Evolutionary conservation across 768 basidiomycete genomes (phyloP).

Genomic region (Tulasnella sp.): DNA sequence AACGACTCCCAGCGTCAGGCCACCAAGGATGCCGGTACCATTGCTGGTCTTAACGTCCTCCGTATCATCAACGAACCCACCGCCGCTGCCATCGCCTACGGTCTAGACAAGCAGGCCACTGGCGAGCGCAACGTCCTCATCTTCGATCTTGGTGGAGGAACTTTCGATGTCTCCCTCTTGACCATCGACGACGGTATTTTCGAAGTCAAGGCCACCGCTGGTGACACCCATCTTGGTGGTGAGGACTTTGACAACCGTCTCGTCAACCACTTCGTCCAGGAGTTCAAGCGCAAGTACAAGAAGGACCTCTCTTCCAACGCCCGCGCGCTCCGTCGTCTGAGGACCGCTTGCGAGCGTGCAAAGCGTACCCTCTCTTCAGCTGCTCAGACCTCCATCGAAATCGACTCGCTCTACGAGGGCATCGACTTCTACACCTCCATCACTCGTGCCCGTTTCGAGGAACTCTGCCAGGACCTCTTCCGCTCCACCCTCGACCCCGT

Average conservation of each 20-base stretch:
- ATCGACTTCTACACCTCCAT: constrained; percentile 55
- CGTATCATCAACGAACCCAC: constrained; percentile 57
- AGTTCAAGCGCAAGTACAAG: constrained; percentile 54
- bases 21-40: constrained; percentile 49
- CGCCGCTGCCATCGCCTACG: constrained; percentile 67
- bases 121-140: constrained; percentile 50
- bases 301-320: constrained; percentile 41
- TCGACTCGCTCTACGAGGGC: constrained; percentile 54
- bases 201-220: constrained; percentile 49
- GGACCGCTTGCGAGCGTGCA: constrained; percentile 48
- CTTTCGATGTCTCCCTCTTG: constrained; percentile 49
- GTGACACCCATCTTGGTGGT: constrained; percentile 51
- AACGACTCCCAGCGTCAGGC: constrained; percentile 52
- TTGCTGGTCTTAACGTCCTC: constrained; percentile 47
- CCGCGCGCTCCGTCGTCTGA: constrained; percentile 45
- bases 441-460: constrained; percentile 50
- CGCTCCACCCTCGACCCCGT: constrained; percentile 45
- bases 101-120: constrained; percentile 56
- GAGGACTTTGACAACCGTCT: constrained; percentile 53
- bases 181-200: constrained; percentile 51
- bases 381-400: constrained; percentile 51
- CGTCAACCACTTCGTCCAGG: constrained; percentile 48
- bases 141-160: constrained; percentile 51
- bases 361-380: constrained; percentile 52
- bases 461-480: constrained; percentile 47